phyloP scores from a whole-genome alignment of 176 grass and related monocot genomes.

The Aegilops speltoides region DNA sequence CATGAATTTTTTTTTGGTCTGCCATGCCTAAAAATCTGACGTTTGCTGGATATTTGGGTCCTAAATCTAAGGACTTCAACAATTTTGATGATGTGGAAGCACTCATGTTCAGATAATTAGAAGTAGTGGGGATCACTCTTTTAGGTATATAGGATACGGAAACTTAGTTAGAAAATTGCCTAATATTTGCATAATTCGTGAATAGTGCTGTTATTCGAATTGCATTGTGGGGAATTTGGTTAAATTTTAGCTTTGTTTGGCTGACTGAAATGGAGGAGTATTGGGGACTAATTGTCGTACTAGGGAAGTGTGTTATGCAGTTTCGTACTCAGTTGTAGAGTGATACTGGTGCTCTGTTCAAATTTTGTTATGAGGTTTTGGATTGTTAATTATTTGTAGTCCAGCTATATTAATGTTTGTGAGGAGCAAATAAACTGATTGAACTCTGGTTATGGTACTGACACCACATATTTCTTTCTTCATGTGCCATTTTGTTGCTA shows the following conservation, averaged over 20 bases:
- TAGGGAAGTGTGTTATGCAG: not conserved
- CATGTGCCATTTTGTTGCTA: not conserved
- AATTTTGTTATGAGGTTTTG: not conserved
- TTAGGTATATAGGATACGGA: too few species aligned
- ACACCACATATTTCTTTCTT: not conserved
- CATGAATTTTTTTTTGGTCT: too few species aligned
- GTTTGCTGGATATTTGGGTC: too few species aligned
- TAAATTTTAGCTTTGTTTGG: not conserved
- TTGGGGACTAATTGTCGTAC: not conserved
- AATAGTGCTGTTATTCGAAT: not conserved
- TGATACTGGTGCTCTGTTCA: not conserved
- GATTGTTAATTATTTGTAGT: not conserved
- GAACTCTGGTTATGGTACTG: not conserved
- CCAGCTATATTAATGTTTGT: not conserved
- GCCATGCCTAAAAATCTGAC: too few species aligned
- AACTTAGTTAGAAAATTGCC: too few species aligned
- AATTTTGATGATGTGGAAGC: too few species aligned
- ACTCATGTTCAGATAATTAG: too few species aligned
- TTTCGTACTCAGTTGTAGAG: not conserved
- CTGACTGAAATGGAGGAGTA: not conserved
- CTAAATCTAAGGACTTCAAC: too few species aligned
- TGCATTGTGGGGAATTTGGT: not conserved
- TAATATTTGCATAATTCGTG: too few species aligned
- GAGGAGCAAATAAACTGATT: not conserved
- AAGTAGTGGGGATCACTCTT: too few species aligned